These are phyloP conservation scores for Tetraselmis chui DNA, from an alignment of 139 green algal species.

Conservation along the genomic window DNA sequence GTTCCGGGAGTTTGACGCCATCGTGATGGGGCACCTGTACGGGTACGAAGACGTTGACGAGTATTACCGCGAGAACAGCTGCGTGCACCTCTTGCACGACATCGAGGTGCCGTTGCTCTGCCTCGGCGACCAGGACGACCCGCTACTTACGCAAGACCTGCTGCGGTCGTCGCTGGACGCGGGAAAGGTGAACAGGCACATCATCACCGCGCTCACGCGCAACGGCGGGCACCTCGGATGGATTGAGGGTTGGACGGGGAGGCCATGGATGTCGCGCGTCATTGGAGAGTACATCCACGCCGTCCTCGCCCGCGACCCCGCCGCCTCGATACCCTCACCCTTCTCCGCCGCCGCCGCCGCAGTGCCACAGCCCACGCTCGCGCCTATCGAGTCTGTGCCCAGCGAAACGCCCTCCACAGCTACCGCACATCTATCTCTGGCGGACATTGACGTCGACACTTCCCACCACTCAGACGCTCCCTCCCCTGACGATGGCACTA, in stretches of 20 bases:
- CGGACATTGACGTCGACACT: too few species aligned
- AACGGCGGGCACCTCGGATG: not conserved
- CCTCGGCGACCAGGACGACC: not conserved
- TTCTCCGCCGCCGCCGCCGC: too few species aligned
- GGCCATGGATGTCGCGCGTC: not conserved
- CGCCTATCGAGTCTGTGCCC: too few species aligned
- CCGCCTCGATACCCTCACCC: too few species aligned
- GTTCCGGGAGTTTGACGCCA: not conserved
- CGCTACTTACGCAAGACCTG: not conserved
- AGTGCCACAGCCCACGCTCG: too few species aligned
- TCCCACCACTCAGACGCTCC: too few species aligned
- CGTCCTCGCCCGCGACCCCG: too few species aligned
- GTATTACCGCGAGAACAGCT: not conserved
- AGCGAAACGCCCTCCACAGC: too few species aligned
- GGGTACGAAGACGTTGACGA: not conserved
- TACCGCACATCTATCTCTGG: too few species aligned
- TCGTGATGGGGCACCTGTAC: not conserved
- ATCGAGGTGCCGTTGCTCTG: not conserved
- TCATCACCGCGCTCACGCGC: not conserved
- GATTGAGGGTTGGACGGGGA: not conserved
- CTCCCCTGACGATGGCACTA: too few species aligned
- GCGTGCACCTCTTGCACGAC: not conserved
- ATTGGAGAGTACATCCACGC: not conserved
- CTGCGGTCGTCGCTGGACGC: not conserved
- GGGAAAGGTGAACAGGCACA: not conserved